Evolutionary conservation across 2,329 filamentous ascomycete species (phyloP).

Genomic region (Niveomyces coronatus): DNA sequence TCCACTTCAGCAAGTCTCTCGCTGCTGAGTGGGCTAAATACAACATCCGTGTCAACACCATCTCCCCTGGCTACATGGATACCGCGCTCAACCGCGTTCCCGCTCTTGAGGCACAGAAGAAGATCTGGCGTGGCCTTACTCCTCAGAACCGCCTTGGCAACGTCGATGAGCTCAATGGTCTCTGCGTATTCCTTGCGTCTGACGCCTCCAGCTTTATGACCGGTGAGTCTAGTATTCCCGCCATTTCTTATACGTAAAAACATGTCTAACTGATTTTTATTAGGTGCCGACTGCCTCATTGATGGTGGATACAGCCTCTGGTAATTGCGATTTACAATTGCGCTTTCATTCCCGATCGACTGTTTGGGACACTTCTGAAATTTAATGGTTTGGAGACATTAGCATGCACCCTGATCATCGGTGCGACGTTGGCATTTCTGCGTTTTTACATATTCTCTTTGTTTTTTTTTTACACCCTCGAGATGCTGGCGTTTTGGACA

Average conservation of each 20-base stretch:
- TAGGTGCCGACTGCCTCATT: constrained; percentile 40
- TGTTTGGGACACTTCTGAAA: not conserved
- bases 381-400: not conserved
- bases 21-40: constrained; percentile 79
- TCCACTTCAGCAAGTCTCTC: constrained; percentile 69
- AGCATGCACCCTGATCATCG: not conserved
- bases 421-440: constrained; percentile 6
- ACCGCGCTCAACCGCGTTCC: constrained; percentile 71
- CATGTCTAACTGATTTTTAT: not conserved
- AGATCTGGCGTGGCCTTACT: constrained; percentile 65
- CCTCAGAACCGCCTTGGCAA: constrained; percentile 63
- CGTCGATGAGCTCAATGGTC: constrained; percentile 67
- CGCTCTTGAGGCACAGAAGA: constrained; percentile 70
- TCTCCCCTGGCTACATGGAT: constrained; percentile 81
- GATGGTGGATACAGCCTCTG: constrained; percentile 60
- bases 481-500: constrained; percentile 7
- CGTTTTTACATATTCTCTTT: not conserved
- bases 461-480: constrained; percentile 2
- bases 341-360: not conserved
- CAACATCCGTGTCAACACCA: constrained; percentile 72
- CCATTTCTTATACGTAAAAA: too few relatives aligned
- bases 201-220: constrained; percentile 70
- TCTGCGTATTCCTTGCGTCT: constrained; percentile 65
- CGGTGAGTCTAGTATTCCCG: constrained; percentile 29
- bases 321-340: constrained; percentile 23